Conservation (phyloP, 129 eudicot genomes). For the Calendula officinalis region DNA sequence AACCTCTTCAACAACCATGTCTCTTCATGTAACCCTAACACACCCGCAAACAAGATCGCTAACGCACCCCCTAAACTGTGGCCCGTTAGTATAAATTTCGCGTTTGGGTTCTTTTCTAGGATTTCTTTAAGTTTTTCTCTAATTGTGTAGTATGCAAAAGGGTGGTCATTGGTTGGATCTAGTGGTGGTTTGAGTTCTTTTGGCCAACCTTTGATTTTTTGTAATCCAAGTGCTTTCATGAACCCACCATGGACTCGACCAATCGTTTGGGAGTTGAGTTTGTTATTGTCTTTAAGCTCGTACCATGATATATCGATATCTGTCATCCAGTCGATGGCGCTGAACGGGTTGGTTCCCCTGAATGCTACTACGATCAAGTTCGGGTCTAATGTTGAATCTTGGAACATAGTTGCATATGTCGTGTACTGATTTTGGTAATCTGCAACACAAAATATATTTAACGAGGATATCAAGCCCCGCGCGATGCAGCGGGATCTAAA, state of each 20-base stretch:
- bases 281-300: constrained; percentile 29
- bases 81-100: constrained; percentile 66
- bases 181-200: constrained; percentile 37
- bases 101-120: constrained; percentile 35
- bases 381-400: constrained; percentile 33
- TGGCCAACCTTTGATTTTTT: constrained; percentile 64
- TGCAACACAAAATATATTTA: too few relatives aligned
- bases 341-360: constrained; percentile 63
- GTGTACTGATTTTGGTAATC: constrained; percentile 40
- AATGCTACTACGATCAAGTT: constrained; percentile 61
- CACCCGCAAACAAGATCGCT: constrained; percentile 57
- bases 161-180: constrained; percentile 18
- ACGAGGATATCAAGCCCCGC: too few relatives aligned
- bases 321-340: constrained; percentile 50
- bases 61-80: constrained; percentile 86
- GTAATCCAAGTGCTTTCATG: constrained; percentile 74
- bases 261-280: constrained; percentile 14
- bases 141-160: constrained; percentile 63
- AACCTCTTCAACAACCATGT: constrained; percentile 48
- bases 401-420: constrained; percentile 70
- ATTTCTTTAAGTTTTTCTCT: constrained; percentile 50
- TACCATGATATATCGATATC: constrained; percentile 80
- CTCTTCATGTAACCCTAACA: constrained; percentile 61
- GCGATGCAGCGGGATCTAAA: too few relatives aligned
- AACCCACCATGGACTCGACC: constrained; percentile 73